Conservation (phyloP, 2,329 filamentous ascomycete species). For the Cadophora gregata region DNA sequence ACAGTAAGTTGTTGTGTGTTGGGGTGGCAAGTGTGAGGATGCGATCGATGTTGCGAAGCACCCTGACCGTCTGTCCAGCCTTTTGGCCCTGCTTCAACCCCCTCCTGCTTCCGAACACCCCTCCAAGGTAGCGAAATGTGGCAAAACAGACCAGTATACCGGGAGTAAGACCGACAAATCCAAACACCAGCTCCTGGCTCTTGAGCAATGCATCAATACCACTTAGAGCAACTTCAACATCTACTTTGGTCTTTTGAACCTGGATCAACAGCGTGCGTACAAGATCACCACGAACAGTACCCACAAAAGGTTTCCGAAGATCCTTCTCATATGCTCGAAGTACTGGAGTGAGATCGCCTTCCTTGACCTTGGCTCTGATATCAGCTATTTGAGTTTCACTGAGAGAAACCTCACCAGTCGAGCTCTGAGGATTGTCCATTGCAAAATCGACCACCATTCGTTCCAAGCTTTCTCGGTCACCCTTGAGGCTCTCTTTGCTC, state of each 20-base stretch:
- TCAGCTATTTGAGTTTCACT: slow-evolving; percentile 73
- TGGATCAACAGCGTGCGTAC: slow-evolving; percentile 92
- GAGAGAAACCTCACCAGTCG: slow-evolving; percentile 55
- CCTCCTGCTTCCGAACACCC: slow-evolving; percentile 71
- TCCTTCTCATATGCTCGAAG: slow-evolving; percentile 91
- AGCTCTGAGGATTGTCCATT: slow-evolving; percentile 74
- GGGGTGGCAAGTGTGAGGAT: slow-evolving; percentile 73
- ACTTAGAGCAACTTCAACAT: slow-evolving; percentile 93
- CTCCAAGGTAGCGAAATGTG: slow-evolving; percentile 73
- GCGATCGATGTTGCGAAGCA: slow-evolving; percentile 87
- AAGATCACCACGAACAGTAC: slow-evolving; percentile 84
- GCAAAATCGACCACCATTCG: slow-evolving; percentile 99
- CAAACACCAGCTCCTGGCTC: slow-evolving; percentile 96
- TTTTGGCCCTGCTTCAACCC: slow-evolving; percentile 69
- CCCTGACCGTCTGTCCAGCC: slow-evolving; percentile 74
- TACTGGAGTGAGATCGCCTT: slow-evolving; percentile 93
- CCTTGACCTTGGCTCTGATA: slow-evolving; percentile 79
- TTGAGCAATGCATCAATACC: slow-evolving; percentile 94
- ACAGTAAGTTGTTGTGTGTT: slow-evolving; percentile 75
- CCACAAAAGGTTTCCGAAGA: slow-evolving; percentile 79
- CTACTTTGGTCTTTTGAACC: slow-evolving; percentile 98
- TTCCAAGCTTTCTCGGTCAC: slow-evolving; percentile 89
- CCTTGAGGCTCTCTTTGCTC: slow-evolving; percentile 89
- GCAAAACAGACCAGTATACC: slow-evolving; percentile 86
- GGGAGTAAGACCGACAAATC: slow-evolving; percentile 93